A percentile compares a stretch with the other conserved stretches of the same genome.
These are phyloP conservation scores for Saprolegnia parasitica DNA, from an alignment of 352 stramenopile species.

Conservation along the genomic window DNA sequence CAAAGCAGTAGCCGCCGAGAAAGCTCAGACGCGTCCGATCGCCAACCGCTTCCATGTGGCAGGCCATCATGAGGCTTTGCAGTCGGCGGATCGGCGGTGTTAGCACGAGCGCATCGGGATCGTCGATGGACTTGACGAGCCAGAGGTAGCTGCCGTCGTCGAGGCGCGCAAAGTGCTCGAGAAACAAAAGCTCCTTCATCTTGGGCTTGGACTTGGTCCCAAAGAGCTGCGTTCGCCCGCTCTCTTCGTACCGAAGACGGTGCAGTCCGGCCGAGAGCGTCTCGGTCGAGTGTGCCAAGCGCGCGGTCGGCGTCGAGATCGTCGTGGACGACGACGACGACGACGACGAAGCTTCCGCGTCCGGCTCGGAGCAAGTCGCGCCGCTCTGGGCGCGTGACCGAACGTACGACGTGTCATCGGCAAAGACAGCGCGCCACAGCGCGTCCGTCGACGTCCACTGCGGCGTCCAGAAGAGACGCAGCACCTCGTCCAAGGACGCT, in stretches of 20 bases:
- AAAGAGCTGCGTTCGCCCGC: neutral
- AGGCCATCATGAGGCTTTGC: constrained; percentile 13
- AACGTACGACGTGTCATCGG: neutral
- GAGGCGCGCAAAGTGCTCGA: constrained; percentile 16
- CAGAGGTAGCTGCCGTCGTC: neutral
- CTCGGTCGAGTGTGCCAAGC: neutral
- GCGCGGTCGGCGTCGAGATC: neutral
- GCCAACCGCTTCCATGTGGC: constrained; percentile 21
- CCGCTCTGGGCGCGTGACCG: neutral
- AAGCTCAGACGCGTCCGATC: constrained; percentile 20
- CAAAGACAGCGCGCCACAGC: neutral
- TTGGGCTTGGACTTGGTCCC: neutral
- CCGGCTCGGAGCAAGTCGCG: neutral
- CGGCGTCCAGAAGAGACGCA: neutral
- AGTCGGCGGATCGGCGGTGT: neutral
- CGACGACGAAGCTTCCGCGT: neutral
- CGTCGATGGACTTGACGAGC: constrained; percentile 20
- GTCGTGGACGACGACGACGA: constrained; percentile 5
- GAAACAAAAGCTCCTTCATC: constrained; percentile 8
- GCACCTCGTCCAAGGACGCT: constrained; percentile 9
- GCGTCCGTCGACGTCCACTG: neutral
- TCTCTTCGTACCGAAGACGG: neutral
- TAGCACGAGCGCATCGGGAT: neutral
- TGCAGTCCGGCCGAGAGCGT: neutral
- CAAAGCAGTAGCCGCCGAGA: constrained; percentile 20